Evolutionary conservation across 2,329 filamentous ascomycete genomes (phyloP).

Genomic region (Lecanosticta acicola): DNA sequence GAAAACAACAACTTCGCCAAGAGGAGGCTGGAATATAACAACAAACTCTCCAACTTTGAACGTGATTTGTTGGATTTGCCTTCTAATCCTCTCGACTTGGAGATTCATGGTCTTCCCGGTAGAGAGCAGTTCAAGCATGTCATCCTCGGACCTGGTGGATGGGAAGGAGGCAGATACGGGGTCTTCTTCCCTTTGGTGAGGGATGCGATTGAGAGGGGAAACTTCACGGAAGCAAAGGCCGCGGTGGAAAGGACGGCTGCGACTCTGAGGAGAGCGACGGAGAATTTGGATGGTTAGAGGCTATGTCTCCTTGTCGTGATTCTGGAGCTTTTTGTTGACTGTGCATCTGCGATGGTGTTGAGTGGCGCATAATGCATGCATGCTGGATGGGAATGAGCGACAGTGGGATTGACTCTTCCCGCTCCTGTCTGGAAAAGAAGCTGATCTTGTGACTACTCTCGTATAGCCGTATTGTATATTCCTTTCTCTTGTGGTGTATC

Average conservation of each 20-base stretch:
- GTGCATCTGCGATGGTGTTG: too few species aligned
- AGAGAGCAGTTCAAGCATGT: conserved; percentile 92
- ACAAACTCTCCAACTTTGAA: conserved; percentile 74
- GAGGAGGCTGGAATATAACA: conserved; percentile 70
- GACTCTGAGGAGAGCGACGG: conserved; percentile 59
- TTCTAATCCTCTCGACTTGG: conserved; percentile 7
- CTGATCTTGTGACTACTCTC: too few species aligned
- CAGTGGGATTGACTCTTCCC: too few species aligned
- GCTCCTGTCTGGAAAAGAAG: too few species aligned
- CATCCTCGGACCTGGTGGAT: conserved; percentile 75
- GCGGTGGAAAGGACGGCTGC: conserved; percentile 66
- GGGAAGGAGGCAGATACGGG: conserved; percentile 60
- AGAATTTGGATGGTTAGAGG: conserved; percentile 43
- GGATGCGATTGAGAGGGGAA: conserved; percentile 65
- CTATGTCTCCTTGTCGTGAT: too few species aligned
- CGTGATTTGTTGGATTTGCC: conserved; percentile 73
- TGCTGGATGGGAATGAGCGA: too few species aligned
- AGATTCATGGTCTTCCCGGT: conserved; percentile 55
- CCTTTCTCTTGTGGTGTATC: too few species aligned
- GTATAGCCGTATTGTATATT: too few species aligned
- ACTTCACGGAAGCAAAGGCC: conserved; percentile 63
- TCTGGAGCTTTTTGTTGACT: too few species aligned
- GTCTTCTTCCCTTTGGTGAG: conserved; percentile 77
- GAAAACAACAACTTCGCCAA: conserved; percentile 65
- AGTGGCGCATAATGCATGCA: too few species aligned